Evolutionary conservation across 2,329 filamentous ascomycete genomes (phyloP), one percentile per base, ranked within the genome.

Genomic region (Epichloe baconii): DNA sequence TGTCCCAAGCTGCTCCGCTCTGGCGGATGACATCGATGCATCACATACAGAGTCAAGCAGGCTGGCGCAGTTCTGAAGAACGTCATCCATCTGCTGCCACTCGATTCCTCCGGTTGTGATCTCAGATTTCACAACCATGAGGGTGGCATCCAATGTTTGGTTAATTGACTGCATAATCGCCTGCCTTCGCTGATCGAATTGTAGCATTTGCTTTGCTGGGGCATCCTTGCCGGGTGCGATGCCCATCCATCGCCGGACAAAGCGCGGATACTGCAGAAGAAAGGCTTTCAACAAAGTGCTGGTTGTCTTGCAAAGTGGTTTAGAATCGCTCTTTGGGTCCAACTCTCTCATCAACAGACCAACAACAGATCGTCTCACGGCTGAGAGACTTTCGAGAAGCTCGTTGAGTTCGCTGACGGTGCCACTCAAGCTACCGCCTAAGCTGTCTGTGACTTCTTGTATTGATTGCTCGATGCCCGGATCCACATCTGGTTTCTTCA

Each of bases 211-310:
- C 56, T 83, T 84, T 7, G 78, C 70, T 12, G 69, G 65, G 19
- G 74, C 71, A 36, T 74, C 72, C 12, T 71, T 70, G 4, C 67
- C 67, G 0, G 80, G 78, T 1, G 73, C 66, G 50, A 77, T 78
- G 12, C 81, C 81, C 2, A 84, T 66, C 78, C 81, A 85, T 44
- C 80, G 72, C 6, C 78, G 66, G 45, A 75, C 70, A 58, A 85
- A 80, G 2, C 79, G 73, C 12, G 81, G 80, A 53, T 79, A 76
- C 50, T 78, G 73, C 34, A 78, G 68, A 23, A 83, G 67, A 44
- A 84, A 73, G 0, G 71, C 67, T 56, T 81, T 77, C 7, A 82
- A 69, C n/a, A 74, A 67, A 1, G 59, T 58, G 34, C 60, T 42
- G 2, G 73, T 59, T 17, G 48, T 52, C 2, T 52, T 35, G 0